Percentiles rank a stretch among this genome's conserved stretches.
Conservation (phyloP, 1,284 basidiomycete genomes). For the Ceratobasidium sp. region DNA sequence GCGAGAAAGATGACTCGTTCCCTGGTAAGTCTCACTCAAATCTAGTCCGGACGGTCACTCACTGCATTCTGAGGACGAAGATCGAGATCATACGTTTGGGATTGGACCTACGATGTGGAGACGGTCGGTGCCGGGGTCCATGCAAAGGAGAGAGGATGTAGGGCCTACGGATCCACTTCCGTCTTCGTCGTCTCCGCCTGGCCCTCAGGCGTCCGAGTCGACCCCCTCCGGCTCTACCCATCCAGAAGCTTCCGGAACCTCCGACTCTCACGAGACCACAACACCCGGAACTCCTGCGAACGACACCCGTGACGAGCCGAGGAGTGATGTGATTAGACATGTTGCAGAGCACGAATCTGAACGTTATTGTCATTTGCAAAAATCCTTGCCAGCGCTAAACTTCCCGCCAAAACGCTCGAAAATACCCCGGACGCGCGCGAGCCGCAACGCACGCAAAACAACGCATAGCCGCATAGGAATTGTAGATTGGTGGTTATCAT, state of each 20-base stretch:
- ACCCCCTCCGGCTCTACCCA: background rate
- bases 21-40: constrained; percentile 22
- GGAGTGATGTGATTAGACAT: too few species aligned
- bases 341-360: background rate
- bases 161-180: background rate
- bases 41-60: too few species aligned
- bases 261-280: too few species aligned
- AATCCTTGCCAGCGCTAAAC: too few species aligned
- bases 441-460: too few species aligned
- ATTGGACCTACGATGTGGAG: constrained; percentile 21
- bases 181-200: background rate
- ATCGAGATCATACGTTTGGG: constrained; percentile 33
- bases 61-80: constrained; percentile 15
- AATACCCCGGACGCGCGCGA: too few species aligned
- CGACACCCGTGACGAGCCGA: background rate
- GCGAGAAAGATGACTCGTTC: constrained; percentile 25
- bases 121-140: background rate
- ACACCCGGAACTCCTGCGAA: background rate
- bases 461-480: too few species aligned
- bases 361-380: background rate
- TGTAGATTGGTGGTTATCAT: too few species aligned
- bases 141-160: background rate
- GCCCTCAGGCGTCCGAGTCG: background rate
- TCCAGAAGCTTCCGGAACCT: background rate
- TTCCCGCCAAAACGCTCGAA: too few species aligned